Percentiles rank a stretch among this genome's conserved stretches.
Evolutionary conservation across 805 yeast genomes (phyloP).

Genomic region (Blastobotrys terrestris): DNA sequence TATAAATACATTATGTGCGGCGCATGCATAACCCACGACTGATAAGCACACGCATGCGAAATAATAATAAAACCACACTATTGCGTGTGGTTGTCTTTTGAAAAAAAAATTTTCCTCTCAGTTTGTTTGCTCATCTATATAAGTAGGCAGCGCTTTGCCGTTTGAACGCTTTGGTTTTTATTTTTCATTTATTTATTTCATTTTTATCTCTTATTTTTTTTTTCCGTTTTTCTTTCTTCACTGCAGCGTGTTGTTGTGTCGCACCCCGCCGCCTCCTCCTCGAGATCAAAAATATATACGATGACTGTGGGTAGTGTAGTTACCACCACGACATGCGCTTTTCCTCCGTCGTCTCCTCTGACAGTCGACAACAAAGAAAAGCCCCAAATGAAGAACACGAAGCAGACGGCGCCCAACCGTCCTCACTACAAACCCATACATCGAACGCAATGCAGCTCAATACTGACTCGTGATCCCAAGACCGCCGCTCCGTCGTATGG

Average conservation of each 20-base stretch:
- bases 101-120: too few species aligned
- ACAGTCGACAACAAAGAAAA: background rate
- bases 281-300: too few species aligned
- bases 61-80: too few species aligned
- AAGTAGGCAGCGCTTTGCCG: too few species aligned
- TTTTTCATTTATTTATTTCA: too few species aligned
- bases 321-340: background rate
- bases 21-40: background rate
- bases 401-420: background rate
- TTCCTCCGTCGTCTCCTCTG: background rate
- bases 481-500: slow-evolving; percentile 21
- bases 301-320: background rate
- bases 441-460: slow-evolving; percentile 11
- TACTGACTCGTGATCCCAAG: slow-evolving; percentile 12
- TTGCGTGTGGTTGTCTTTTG: background rate
- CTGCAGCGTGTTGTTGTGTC: too few species aligned
- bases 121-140: too few species aligned
- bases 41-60: background rate
- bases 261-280: background rate
- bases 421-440: slow-evolving; percentile 16
- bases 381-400: background rate
- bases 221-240: background rate
- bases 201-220: too few species aligned
- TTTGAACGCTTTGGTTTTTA: too few species aligned
- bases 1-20: background rate